Conservation (phyloP, 441 rosid species). For the Geranium incanum region DNA sequence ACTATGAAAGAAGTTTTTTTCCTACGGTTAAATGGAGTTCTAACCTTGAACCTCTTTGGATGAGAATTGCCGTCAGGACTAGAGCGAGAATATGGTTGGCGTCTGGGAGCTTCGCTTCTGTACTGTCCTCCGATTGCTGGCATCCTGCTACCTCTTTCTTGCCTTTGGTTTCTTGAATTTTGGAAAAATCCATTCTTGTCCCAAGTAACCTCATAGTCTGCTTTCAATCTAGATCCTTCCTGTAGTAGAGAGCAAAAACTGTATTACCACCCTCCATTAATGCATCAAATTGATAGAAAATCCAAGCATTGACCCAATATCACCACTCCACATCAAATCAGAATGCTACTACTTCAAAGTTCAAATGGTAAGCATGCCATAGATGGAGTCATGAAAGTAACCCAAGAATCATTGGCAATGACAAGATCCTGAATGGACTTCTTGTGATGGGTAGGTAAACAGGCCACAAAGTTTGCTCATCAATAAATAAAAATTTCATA, state of each 20-base stretch:
- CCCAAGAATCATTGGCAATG: background rate
- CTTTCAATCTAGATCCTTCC: constrained; percentile 78
- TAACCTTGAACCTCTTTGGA: constrained; percentile 75
- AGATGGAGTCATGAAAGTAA: background rate
- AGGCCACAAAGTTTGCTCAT: background rate
- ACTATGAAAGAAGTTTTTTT: background rate
- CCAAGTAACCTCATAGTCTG: constrained; percentile 83
- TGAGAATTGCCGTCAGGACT: constrained; percentile 40
- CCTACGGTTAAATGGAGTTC: constrained; percentile 12
- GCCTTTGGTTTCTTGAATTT: constrained; percentile 41
- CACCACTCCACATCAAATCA: background rate
- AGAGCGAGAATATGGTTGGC: constrained; percentile 28
- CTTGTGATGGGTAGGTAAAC: too few relatives aligned
- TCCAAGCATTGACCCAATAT: background rate
- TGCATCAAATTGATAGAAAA: background rate
- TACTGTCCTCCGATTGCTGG: constrained; percentile 26
- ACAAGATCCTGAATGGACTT: background rate
- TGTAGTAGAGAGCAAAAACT: constrained; percentile 25
- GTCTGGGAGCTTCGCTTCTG: constrained; percentile 37
- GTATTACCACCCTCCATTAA: background rate
- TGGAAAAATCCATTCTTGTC: constrained; percentile 67
- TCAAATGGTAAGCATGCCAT: background rate
- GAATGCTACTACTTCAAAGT: background rate
- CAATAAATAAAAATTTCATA: background rate
- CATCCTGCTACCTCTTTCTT: constrained; percentile 35